These are phyloP conservation scores for Thermothelomyces thermophilus DNA, from an alignment of 2,329 filamentous ascomycete genomes.

Conservation along the genomic window DNA sequence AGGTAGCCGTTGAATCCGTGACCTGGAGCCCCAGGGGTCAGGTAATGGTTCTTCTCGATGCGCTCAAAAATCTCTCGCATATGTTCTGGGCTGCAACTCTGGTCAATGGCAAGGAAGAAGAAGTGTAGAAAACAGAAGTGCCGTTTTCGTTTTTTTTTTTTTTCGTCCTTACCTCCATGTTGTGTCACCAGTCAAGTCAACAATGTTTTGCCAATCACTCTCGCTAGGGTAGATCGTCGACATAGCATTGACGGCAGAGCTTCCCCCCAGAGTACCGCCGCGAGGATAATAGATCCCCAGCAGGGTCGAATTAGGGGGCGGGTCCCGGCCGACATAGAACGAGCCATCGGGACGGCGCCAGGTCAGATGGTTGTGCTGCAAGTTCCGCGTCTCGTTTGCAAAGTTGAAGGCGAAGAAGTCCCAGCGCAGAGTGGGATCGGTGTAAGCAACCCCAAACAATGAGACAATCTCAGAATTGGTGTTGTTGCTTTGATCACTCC, in stretches of 20 bases:
- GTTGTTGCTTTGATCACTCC: conserved; percentile 42
- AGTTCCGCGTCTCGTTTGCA: conserved; percentile 40
- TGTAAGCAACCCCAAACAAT: conserved; percentile 39
- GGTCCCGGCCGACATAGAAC: conserved; percentile 27
- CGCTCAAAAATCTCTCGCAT: conserved; percentile 38
- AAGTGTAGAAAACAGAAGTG: background rate
- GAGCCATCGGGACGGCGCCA: conserved; percentile 33
- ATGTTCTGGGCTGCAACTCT: conserved; percentile 24
- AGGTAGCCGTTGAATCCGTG: conserved; percentile 40
- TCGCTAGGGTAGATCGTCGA: conserved; percentile 28
- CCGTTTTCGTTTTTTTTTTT: too few species aligned
- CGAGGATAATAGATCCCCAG: conserved; percentile 36
- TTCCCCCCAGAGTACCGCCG: conserved; percentile 34
- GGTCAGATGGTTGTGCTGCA: conserved; percentile 44
- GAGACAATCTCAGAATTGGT: conserved; percentile 41
- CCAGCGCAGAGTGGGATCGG: conserved; percentile 45
- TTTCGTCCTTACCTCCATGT: conserved; percentile 17
- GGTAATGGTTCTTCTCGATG: conserved; percentile 39
- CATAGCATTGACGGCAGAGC: conserved; percentile 30
- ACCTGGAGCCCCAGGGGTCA: conserved; percentile 32
- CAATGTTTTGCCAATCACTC: conserved; percentile 30
- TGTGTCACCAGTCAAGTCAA: conserved; percentile 17
- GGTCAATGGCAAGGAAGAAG: background rate
- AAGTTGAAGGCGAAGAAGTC: conserved; percentile 53
- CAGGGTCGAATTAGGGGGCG: conserved; percentile 21